Evolutionary conservation across 2,329 filamentous ascomycete species (phyloP).

Genomic region (Alternaria longipes): DNA sequence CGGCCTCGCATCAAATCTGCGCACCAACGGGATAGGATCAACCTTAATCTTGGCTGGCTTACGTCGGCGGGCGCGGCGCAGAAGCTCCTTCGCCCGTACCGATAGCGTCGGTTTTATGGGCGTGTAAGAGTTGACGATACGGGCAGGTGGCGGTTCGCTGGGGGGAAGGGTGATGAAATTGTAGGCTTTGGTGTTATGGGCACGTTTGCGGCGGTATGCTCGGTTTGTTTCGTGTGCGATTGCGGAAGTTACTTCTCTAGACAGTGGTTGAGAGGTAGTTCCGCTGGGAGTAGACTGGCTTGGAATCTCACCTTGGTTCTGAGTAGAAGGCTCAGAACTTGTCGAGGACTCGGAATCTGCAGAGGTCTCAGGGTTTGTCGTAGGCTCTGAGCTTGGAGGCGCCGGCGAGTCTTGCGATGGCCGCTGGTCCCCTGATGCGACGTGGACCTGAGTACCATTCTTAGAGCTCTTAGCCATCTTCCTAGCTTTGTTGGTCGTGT

Average conservation of each 20-base stretch:
- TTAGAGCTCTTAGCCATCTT: neutral
- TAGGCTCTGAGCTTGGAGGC: neutral
- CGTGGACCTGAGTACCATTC: neutral
- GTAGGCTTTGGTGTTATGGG: constrained; percentile 2
- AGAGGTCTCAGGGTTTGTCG: neutral
- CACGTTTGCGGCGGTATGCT: neutral
- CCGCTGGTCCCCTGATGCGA: neutral
- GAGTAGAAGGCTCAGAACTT: neutral
- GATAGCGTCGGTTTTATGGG: constrained; percentile 10
- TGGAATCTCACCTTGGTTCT: constrained; percentile 7
- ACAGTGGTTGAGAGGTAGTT: constrained; percentile 5
- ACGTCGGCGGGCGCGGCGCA: constrained; percentile 4
- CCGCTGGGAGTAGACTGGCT: neutral
- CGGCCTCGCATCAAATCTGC: constrained; percentile 10
- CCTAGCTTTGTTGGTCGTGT: neutral
- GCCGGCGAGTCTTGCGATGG: neutral
- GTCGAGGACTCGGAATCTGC: neutral
- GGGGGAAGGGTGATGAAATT: constrained; percentile 8
- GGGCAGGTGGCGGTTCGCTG: neutral
- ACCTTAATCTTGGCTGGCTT: neutral
- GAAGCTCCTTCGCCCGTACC: neutral
- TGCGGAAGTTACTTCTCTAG: constrained; percentile 5
- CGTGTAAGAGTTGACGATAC: neutral
- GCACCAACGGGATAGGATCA: constrained; percentile 6
- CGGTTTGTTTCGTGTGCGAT: neutral